A percentile compares a stretch with the other conserved stretches of the same genome.
phyloP scores from a whole-genome alignment of 768 basidiomycete species.

The Panaeolus cyanescens region DNA sequence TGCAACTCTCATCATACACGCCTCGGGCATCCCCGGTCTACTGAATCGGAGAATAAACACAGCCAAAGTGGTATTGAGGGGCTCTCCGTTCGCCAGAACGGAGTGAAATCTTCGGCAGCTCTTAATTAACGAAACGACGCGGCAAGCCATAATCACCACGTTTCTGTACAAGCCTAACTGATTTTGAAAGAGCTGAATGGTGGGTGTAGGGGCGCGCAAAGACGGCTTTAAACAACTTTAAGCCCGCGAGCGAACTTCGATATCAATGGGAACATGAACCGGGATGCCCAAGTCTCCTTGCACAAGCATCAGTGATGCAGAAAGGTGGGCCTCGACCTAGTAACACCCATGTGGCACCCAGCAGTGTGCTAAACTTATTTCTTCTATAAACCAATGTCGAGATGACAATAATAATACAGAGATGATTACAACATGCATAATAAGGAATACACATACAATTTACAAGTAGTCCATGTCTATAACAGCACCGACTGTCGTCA shows the following conservation, averaged over 20 bases:
- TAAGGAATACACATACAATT: neutral
- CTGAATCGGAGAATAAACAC: too few relatives aligned
- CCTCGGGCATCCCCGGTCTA: too few relatives aligned
- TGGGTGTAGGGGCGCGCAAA: neutral
- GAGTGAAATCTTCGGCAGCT: neutral
- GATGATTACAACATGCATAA: neutral
- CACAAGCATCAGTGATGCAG: neutral
- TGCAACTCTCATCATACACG: too few relatives aligned
- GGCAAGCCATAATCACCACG: too few relatives aligned
- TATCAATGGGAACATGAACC: neutral
- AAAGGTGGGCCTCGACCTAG: neutral
- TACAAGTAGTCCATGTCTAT: slow-evolving; percentile 2
- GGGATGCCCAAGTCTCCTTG: neutral
- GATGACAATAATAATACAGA: neutral
- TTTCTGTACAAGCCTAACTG: too few relatives aligned
- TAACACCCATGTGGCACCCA: neutral
- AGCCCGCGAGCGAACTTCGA: neutral
- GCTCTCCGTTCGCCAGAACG: neutral
- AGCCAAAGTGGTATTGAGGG: too few relatives aligned
- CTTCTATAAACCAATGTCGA: neutral
- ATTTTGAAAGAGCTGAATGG: neutral
- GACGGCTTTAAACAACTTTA: neutral
- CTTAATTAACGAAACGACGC: neutral
- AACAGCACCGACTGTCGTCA: neutral
- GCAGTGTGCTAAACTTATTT: neutral